Evolutionary conservation across 148 eudicot species (phyloP), one percentile per base, ranked within the genome.

Genomic region (Camellia granthamiana): DNA sequence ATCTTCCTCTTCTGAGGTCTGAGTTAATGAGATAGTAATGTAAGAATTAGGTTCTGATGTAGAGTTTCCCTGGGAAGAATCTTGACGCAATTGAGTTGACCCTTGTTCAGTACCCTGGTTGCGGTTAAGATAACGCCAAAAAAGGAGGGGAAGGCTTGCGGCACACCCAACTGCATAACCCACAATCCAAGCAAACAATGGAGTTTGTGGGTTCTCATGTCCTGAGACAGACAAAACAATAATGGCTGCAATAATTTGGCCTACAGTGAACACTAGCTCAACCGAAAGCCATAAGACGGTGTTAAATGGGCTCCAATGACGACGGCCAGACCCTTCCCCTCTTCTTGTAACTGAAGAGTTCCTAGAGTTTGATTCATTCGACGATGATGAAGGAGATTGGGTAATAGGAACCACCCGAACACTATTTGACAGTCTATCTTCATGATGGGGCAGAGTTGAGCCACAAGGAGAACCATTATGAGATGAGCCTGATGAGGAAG

Each of bases 151-250:
- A 76, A 92, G 89, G 79, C 89, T 90, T 47, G 84, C 88, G 43
- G 79, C 81, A 80, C 93, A 92, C 54, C 96, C 96, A 85, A 84
- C 81, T 51, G 93, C 86, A 78, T 92, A 92, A 78, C 93, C 96
- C 85, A 90, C 87, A 77, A 92, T 82, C 96, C 96, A 92, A 82
- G 92, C 85, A 90, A 89, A 92, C 83, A 92, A 75, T 41, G 92
- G 96, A 73, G 93, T 90, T 79, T 81, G 91, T 46, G 96, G 96
- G 63, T 88, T 88, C 85, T 90, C 93, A 69, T 90, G 81, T 78
- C 85, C 77, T 55, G 96, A 89, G 55, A 92, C 61, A 69, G 78
- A 87, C 86, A 92, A 85, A 78, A 90, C 93, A 81, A 85, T 84
- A 8, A 85, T 61, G 61, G 96, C 89, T 49, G 96, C 89, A 84